Conservation (phyloP, 192 early-diverging fungal genomes). For the Coemansia aciculifera region DNA sequence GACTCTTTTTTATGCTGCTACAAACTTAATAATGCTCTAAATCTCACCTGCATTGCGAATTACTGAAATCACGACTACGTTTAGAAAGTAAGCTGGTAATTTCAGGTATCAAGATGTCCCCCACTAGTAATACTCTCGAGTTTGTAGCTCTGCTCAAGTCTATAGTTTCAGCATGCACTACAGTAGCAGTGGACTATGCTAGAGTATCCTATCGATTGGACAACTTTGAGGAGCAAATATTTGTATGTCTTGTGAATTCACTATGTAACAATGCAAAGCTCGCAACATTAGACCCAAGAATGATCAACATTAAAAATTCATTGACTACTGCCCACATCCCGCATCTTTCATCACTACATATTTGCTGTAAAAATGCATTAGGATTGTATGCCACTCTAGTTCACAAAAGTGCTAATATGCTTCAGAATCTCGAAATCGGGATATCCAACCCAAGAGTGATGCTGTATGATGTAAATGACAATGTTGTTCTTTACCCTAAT, state of each 20-base stretch:
- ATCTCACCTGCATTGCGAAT: too few species aligned
- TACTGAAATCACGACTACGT: too few species aligned
- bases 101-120: too few species aligned
- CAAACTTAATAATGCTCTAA: too few species aligned
- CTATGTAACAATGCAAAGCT: neutral
- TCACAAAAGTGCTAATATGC: neutral
- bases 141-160: neutral
- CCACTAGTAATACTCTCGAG: neutral
- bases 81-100: too few species aligned
- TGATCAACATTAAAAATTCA: neutral
- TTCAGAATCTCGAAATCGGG: neutral
- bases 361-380: neutral
- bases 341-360: neutral
- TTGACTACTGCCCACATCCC: neutral
- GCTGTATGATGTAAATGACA: neutral
- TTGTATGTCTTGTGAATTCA: neutral
- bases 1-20: too few species aligned
- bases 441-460: neutral
- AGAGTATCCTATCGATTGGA: neutral
- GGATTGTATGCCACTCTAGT: neutral
- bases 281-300: neutral
- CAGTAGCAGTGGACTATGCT: neutral
- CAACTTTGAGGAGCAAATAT: neutral
- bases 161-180: neutral
- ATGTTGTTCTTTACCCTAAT: neutral